Percentiles rank a stretch among this genome's conserved stretches.
phyloP scores from a whole-genome alignment of 768 basidiomycete species.

The Agaricus subrufescens region DNA sequence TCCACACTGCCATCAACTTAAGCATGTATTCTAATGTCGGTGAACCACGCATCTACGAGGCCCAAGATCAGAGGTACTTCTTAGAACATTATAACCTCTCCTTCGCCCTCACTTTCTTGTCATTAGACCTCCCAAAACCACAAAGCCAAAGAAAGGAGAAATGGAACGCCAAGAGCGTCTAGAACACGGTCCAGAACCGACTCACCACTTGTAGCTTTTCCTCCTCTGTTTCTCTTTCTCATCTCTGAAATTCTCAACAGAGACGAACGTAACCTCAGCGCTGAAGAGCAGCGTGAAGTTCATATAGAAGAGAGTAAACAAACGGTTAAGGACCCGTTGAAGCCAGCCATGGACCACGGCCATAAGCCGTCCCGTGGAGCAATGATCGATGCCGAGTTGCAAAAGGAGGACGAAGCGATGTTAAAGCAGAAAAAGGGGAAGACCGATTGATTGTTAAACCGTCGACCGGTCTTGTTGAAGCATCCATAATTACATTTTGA shows the following conservation, averaged over 20 bases:
- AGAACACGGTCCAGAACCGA: conserved; percentile 26
- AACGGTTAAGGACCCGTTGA: conserved; percentile 39
- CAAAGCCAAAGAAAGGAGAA: conserved; percentile 10
- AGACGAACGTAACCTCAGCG: conserved; percentile 34
- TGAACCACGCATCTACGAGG: conserved; percentile 43
- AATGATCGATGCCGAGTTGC: conserved; percentile 51
- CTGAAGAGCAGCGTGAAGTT: conserved; percentile 23
- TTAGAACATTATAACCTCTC: neutral
- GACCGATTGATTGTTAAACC: neutral
- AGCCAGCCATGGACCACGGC: conserved; percentile 47
- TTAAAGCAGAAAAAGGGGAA: conserved; percentile 35
- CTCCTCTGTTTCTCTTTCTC: conserved; percentile 24
- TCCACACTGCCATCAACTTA: too few species aligned
- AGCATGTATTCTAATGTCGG: conserved; percentile 47
- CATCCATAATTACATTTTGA: neutral
- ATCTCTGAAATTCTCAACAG: conserved; percentile 19
- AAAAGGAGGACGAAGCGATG: conserved; percentile 45
- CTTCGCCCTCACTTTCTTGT: neutral
- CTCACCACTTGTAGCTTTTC: conserved; percentile 24
- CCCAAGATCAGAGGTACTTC: conserved; percentile 42
- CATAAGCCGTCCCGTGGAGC: conserved; percentile 57
- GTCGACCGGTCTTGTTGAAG: too few species aligned
- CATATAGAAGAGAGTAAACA: conserved; percentile 30
- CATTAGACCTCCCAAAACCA: conserved; percentile 8
- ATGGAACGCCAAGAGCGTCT: conserved; percentile 19